A percentile compares a stretch with the other conserved stretches of the same genome.
phyloP scores from a whole-genome alignment of 768 basidiomycete species.

The Rhodotorula graminis region DNA sequence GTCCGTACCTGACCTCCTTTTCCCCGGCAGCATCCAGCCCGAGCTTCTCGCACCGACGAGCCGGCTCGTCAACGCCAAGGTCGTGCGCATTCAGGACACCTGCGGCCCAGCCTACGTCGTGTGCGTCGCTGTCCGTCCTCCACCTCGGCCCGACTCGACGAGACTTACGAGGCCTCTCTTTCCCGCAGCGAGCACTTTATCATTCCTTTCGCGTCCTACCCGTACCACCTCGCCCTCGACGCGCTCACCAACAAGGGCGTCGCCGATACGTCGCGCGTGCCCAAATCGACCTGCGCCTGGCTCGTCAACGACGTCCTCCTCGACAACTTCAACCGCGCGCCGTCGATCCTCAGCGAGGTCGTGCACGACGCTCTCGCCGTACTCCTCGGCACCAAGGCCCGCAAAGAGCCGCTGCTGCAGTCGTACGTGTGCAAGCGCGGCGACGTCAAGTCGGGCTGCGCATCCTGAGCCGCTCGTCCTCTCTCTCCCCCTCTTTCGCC shows the following conservation, averaged over 20 bases:
- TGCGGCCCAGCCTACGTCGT: slow-evolving; percentile 32
- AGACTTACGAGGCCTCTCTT: slow-evolving; percentile 23
- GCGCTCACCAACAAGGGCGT: slow-evolving; percentile 28
- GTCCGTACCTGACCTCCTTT: neutral
- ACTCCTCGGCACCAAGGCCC: neutral
- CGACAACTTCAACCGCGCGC: neutral
- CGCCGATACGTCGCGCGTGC: neutral
- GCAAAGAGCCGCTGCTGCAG: slow-evolving; percentile 11
- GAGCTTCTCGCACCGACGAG: slow-evolving; percentile 35
- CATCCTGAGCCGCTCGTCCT: too few relatives aligned
- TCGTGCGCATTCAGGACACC: slow-evolving; percentile 30
- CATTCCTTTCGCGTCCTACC: slow-evolving; percentile 36
- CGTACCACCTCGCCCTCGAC: slow-evolving; percentile 42
- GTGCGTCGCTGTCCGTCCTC: neutral
- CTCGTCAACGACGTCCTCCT: neutral
- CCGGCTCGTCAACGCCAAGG: slow-evolving; percentile 31
- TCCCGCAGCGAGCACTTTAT: neutral
- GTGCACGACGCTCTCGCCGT: neutral
- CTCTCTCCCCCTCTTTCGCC: too few relatives aligned
- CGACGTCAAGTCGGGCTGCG: neutral
- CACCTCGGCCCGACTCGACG: neutral
- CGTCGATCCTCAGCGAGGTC: neutral
- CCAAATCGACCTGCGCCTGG: neutral
- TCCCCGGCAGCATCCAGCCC: slow-evolving; percentile 39
- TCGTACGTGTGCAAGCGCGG: slow-evolving; percentile 20